Conservation (phyloP, 345 rosid species). For the Euphorbia peplus region DNA sequence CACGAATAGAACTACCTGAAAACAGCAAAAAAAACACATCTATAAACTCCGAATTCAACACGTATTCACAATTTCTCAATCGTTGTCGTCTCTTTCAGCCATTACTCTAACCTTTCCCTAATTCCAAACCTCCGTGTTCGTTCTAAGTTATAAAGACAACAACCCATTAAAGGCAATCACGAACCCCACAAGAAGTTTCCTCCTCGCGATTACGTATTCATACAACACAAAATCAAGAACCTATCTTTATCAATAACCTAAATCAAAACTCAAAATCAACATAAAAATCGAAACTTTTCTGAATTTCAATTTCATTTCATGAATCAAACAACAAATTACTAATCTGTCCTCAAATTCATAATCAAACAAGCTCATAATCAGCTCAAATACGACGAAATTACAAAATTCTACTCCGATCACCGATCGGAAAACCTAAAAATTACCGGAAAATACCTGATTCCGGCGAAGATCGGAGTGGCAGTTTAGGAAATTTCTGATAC, state of each 20-base stretch:
- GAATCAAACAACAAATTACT: neutral
- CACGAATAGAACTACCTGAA: constrained; percentile 2
- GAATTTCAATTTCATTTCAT: no score
- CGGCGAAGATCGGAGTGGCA: neutral
- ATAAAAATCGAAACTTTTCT: neutral
- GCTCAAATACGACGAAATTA: neutral
- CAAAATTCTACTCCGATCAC: neutral
- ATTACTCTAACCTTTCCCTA: neutral
- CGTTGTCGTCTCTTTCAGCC: neutral
- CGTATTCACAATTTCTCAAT: neutral
- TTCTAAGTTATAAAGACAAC: neutral
- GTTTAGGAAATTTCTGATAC: neutral
- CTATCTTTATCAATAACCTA: neutral
- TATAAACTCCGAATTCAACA: neutral
- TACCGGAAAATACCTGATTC: neutral
- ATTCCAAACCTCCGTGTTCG: neutral
- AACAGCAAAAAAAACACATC: neutral
- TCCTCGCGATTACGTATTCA: neutral
- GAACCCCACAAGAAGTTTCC: neutral
- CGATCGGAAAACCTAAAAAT: neutral
- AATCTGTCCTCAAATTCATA: neutral
- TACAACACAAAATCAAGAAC: neutral
- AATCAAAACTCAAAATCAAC: neutral
- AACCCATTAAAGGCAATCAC: neutral
- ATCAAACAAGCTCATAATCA: neutral